Percentiles rank a stretch among this genome's conserved stretches.
Evolutionary conservation across 257 asterid species (phyloP).

Genomic region (Jacaranda mimosifolia): DNA sequence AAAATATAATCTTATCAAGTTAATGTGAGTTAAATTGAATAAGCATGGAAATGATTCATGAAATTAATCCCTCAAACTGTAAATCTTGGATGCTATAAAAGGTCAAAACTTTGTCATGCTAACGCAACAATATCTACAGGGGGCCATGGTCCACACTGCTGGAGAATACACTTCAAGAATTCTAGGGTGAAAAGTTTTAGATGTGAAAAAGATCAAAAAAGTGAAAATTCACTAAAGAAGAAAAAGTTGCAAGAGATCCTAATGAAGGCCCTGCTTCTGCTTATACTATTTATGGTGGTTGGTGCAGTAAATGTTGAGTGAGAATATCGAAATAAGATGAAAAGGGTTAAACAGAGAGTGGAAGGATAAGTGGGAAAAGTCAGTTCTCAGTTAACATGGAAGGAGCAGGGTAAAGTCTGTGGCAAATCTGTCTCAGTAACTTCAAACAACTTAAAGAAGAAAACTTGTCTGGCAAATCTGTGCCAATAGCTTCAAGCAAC

Average conservation of each 20-base stretch:
- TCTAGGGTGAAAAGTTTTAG: not conserved
- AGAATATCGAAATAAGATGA: constrained; percentile 29
- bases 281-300: constrained; percentile 10
- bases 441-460: constrained; percentile 13
- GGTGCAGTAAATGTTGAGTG: constrained; percentile 40
- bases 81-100: too few species aligned
- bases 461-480: constrained; percentile 23
- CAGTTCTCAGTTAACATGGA: constrained; percentile 35
- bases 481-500: constrained; percentile 25
- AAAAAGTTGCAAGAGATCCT: constrained; percentile 29
- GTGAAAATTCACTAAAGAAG: constrained; percentile 22
- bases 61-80: too few species aligned
- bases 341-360: constrained; percentile 35
- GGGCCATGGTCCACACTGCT: not conserved
- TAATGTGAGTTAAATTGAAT: not conserved
- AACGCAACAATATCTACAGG: not conserved
- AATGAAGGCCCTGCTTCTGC: not conserved
- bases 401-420: not conserved
- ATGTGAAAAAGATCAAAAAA: not conserved
- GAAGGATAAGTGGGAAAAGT: constrained; percentile 16
- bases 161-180: not conserved
- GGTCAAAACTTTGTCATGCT: not conserved
- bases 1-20: not conserved
- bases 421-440: not conserved
- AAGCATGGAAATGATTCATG: not conserved